A percentile compares a stretch with the other conserved stretches of the same genome.
Evolutionary conservation across 192 early-diverging fungal genomes (phyloP).

Genomic region (Coemansia sp.): DNA sequence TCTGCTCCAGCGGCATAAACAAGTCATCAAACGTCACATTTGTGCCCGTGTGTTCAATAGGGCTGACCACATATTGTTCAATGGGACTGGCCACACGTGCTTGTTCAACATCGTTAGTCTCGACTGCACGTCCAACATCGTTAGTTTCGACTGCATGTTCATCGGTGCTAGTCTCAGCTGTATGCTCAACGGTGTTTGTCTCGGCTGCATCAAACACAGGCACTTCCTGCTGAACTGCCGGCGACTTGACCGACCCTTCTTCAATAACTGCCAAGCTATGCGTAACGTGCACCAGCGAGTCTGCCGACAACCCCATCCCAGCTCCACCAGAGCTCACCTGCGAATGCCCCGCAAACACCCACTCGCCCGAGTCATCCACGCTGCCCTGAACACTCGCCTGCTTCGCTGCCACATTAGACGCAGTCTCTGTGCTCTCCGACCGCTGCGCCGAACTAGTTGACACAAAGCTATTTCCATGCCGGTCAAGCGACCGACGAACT

Average conservation of each 20-base stretch:
- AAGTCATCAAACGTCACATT: slow-evolving; percentile 13
- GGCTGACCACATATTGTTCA: too few species aligned
- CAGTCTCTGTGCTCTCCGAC: slow-evolving; percentile 4
- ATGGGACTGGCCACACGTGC: too few species aligned
- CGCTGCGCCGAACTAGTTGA: slow-evolving; percentile 10
- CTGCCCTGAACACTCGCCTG: slow-evolving; percentile 8
- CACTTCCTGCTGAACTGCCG: neutral
- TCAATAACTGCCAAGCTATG: slow-evolving; percentile 19
- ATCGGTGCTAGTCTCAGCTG: too few species aligned
- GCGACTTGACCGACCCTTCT: slow-evolving; percentile 15
- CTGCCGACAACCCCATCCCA: slow-evolving; percentile 20
- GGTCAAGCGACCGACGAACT: slow-evolving; percentile 3
- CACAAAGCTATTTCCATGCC: slow-evolving; percentile 20
- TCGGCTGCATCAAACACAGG: neutral
- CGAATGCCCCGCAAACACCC: slow-evolving; percentile 40
- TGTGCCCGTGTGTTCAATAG: too few species aligned
- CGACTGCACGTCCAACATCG: too few species aligned
- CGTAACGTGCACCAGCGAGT: slow-evolving; percentile 32
- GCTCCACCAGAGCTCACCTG: slow-evolving; percentile 16
- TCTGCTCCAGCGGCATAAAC: slow-evolving; percentile 13
- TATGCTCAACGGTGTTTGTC: neutral
- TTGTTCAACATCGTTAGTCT: too few species aligned
- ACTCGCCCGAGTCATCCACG: slow-evolving; percentile 36
- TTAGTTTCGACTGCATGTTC: too few species aligned
- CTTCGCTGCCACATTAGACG: neutral